Evolutionary conservation across 768 basidiomycete genomes (phyloP), one percentile per base, ranked within the genome.

Genomic region (Sarcodon aspratus): DNA sequence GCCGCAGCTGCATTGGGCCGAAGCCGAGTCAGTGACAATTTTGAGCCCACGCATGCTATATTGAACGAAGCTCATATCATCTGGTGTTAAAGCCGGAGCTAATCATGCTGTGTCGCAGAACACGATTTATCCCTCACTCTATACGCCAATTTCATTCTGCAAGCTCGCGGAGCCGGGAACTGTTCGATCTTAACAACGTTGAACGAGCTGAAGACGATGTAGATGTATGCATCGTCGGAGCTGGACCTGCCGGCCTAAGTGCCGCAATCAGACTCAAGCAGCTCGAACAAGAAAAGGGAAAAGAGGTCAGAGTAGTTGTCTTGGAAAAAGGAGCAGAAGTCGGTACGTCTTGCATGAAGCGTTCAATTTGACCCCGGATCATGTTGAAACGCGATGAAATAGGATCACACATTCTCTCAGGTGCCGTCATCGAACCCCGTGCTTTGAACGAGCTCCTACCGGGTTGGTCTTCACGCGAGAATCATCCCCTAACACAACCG

Each of bases 251-350:
- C 0, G 95, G 96, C 6, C 75, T 99, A 52, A 85, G 83, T 54
- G 93, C 95, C n/a, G 95, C 93, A 5, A 98, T 98, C 52, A 77
- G 92, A 6, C 69, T 99, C 47, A 97, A 95, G 67, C 94, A 98
- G 66, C 79, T 96, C 21, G 90, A 92, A 59, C 65, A 75, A 55
- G 82, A 91, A 62, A 75, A 71, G 38, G 89, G 85, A 0, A 76
- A 76, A 48, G 88, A 94, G 54, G 71, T 95, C 11, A 73, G 95
- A 12, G 92, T 99, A 7, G 87, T 99, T 38, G 85, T 99, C 0
- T 72, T 98, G 7, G 96, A 98, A 68, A 99, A 99, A 65, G 95
- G 94, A 9, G 71, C 73, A 12, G 95, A 98, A 76, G 78, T 91
- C 36, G 95, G 92, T 88, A 48, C 60, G 85, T 77, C 36, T 5